Percentiles rank a stretch among this genome's conserved stretches.
These are phyloP conservation scores for Punica granatum DNA, from an alignment of 345 rosid species.

Conservation along the genomic window DNA sequence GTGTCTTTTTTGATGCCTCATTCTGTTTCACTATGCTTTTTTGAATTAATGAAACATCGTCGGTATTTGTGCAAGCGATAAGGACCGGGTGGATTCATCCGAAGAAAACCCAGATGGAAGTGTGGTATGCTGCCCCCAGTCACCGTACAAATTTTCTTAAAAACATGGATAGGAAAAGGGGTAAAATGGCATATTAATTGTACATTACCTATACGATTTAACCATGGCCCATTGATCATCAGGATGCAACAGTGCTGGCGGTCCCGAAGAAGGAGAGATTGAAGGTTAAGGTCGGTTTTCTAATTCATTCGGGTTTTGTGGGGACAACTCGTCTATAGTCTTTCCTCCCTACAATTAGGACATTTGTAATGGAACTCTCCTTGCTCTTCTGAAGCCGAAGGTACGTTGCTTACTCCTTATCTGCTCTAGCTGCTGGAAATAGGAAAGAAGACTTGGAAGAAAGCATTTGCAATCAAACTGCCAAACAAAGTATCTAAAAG, in stretches of 20 bases:
- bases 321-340: slow-evolving; percentile 27
- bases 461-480: neutral
- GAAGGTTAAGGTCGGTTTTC: slow-evolving; percentile 28
- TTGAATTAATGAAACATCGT: neutral
- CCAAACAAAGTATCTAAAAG: neutral
- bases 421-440: neutral
- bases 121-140: slow-evolving; percentile 16
- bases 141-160: neutral
- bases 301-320: slow-evolving; percentile 31
- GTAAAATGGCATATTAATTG: neutral
- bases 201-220: no score
- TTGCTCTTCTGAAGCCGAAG: neutral
- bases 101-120: slow-evolving; percentile 26
- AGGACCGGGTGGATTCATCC: slow-evolving; percentile 37
- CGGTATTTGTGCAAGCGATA: slow-evolving; percentile 21
- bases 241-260: slow-evolving; percentile 20
- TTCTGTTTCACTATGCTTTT: neutral
- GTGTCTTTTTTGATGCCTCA: neutral
- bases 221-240: neutral
- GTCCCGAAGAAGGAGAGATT: slow-evolving; percentile 25
- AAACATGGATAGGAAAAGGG: neutral
- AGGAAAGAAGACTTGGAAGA: neutral
- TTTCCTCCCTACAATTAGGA: slow-evolving; percentile 18
- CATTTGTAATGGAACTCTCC: neutral
- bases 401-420: neutral